Conservation (phyloP, 2,329 filamentous ascomycete genomes). For the Xylaria sp. region DNA sequence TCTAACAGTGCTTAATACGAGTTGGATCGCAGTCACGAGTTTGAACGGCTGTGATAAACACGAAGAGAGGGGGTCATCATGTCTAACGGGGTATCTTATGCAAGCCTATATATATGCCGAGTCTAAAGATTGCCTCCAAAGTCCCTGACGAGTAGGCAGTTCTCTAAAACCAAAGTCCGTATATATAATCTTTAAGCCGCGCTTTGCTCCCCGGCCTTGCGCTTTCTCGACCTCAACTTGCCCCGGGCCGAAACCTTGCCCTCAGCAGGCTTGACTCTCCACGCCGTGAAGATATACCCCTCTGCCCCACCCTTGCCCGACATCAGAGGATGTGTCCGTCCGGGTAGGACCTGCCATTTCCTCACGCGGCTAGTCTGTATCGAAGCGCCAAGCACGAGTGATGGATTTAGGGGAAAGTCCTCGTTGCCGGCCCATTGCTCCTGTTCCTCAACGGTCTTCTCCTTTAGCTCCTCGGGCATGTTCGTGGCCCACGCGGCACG, state of each 20-base stretch:
- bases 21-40: not conserved
- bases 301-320: conserved; percentile 87
- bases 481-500: conserved; percentile 77
- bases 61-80: not conserved
- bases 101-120: conserved; percentile 5
- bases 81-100: conserved; percentile 30
- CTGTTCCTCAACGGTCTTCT: conserved; percentile 60
- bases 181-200: conserved; percentile 17
- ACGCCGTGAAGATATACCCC: conserved; percentile 88
- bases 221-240: conserved; percentile 77
- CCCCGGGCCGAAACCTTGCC: conserved; percentile 86
- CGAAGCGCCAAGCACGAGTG: conserved; percentile 79
- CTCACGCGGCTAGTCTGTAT: conserved; percentile 84
- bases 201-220: conserved; percentile 50
- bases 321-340: conserved; percentile 94
- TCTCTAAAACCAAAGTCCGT: not conserved
- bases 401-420: conserved; percentile 90
- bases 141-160: not conserved
- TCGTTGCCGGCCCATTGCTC: conserved; percentile 69
- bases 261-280: conserved; percentile 81
- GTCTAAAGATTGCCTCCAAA: not conserved
- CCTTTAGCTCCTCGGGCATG: conserved; percentile 60
- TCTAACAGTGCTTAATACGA: not conserved
- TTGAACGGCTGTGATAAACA: conserved; percentile 19
- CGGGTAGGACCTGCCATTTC: conserved; percentile 91